Conservation (phyloP, 2,329 filamentous ascomycete species). For the Penicillium sp. region DNA sequence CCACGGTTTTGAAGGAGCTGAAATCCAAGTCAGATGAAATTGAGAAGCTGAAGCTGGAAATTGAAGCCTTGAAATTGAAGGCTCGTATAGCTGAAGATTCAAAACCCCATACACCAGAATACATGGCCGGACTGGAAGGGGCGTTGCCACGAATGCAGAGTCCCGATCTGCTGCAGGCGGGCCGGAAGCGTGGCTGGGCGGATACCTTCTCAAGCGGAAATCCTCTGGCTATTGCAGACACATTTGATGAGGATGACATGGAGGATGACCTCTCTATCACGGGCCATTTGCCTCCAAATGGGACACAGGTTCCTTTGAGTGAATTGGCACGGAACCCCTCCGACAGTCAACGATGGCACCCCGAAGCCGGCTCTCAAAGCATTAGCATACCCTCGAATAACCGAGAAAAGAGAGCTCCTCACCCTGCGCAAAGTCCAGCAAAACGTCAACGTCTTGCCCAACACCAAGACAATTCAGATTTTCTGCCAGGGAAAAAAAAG, state of each 20-base stretch:
- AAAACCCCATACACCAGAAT: conserved; percentile 16
- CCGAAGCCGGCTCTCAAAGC: neutral
- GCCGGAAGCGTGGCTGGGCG: conserved; percentile 37
- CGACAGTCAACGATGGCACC: neutral
- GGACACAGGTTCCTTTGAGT: conserved; percentile 9
- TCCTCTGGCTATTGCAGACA: conserved; percentile 35
- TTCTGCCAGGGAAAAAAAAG: conserved; percentile 18
- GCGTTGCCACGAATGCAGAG: conserved; percentile 36
- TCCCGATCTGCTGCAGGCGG: conserved; percentile 39
- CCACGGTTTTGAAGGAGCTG: conserved; percentile 43
- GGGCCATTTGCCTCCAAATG: conserved; percentile 32
- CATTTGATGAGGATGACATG: conserved; percentile 38
- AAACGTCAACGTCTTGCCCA: conserved; percentile 38
- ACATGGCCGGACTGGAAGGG: conserved; percentile 10
- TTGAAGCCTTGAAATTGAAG: conserved; percentile 42
- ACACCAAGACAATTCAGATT: conserved; percentile 9
- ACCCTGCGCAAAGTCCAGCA: conserved; percentile 23
- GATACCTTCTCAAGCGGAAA: conserved; percentile 31
- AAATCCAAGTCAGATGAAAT: conserved; percentile 44
- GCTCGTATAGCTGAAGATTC: conserved; percentile 40
- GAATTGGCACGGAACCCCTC: conserved; percentile 5
- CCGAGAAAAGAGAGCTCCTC: neutral
- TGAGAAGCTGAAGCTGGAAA: conserved; percentile 43
- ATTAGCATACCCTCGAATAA: neutral
- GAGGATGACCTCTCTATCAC: conserved; percentile 32